A percentile compares a stretch with the other conserved stretches of the same genome.
phyloP scores from a whole-genome alignment of 2,329 filamentous ascomycete genomes.

The Aspergillus phoenicis region DNA sequence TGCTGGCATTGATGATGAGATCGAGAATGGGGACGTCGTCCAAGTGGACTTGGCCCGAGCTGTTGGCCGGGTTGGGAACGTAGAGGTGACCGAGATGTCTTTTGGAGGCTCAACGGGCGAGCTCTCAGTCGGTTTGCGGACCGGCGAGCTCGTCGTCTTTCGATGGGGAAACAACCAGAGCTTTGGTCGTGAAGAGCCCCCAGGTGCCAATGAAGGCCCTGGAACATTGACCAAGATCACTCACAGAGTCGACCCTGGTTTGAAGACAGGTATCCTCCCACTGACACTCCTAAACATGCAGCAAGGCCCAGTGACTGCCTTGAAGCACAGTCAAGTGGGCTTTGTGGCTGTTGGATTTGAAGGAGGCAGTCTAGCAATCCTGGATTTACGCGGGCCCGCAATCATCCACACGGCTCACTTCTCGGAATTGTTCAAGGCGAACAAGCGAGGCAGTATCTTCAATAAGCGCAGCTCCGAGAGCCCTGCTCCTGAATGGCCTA shows the following conservation, averaged over 20 bases:
- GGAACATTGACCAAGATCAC: slow-evolving; percentile 75
- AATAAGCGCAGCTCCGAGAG: slow-evolving; percentile 54
- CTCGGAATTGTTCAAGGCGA: slow-evolving; percentile 72
- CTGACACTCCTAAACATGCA: slow-evolving; percentile 79
- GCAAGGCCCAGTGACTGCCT: slow-evolving; percentile 75
- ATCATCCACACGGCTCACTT: slow-evolving; percentile 77
- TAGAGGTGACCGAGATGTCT: slow-evolving; percentile 77
- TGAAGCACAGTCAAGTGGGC: slow-evolving; percentile 87
- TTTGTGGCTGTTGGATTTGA: slow-evolving; percentile 89
- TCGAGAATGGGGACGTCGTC: slow-evolving; percentile 79
- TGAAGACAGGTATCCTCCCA: slow-evolving; percentile 82
- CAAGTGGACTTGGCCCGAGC: slow-evolving; percentile 87
- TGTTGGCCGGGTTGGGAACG: slow-evolving; percentile 73
- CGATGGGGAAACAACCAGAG: slow-evolving; percentile 82
- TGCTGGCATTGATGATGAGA: slow-evolving; percentile 84
- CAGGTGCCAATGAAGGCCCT: slow-evolving; percentile 60
- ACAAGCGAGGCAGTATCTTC: slow-evolving; percentile 73
- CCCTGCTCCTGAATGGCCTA: slow-evolving; percentile 70
- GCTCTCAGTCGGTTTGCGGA: slow-evolving; percentile 75
- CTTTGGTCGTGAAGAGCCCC: slow-evolving; percentile 63
- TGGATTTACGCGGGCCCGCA: slow-evolving; percentile 84
- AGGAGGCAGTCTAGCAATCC: slow-evolving; percentile 74
- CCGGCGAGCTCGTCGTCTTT: slow-evolving; percentile 85
- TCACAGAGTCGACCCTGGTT: slow-evolving; percentile 67
- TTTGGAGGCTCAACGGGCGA: slow-evolving; percentile 82